These are phyloP conservation scores for Acer yangbiense DNA, from an alignment of 345 rosid species.

Conservation along the genomic window DNA sequence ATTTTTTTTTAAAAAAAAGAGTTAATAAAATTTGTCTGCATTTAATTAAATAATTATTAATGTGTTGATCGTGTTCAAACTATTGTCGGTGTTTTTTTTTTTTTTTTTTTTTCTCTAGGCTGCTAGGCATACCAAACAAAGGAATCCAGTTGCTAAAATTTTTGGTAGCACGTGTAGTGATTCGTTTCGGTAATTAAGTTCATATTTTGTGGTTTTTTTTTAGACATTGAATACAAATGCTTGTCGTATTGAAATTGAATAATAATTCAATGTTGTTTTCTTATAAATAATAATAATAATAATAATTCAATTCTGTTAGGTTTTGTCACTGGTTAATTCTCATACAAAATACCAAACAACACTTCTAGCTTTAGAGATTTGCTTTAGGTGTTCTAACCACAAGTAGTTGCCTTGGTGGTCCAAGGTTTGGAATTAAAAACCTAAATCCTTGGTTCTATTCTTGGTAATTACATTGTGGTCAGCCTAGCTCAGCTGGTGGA, in stretches of 20 bases:
- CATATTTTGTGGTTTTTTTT: background rate
- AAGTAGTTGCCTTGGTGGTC: too few species aligned
- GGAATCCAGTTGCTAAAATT: background rate
- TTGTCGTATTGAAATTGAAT: background rate
- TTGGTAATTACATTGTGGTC: too few species aligned
- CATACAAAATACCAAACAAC: background rate
- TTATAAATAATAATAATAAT: too few species aligned
- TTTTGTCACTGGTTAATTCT: background rate
- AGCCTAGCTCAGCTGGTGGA: too few species aligned
- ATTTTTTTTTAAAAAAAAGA: too few species aligned
- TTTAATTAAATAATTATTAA: too few species aligned
- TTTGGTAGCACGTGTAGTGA: background rate
- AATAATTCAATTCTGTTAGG: background rate
- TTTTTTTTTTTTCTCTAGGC: too few species aligned
- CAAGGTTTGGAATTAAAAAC: too few species aligned
- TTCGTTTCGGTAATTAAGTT: background rate
- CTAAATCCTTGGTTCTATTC: too few species aligned
- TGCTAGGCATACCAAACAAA: background rate
- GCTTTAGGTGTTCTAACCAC: too few species aligned
- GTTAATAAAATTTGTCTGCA: background rate
- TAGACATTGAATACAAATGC: background rate
- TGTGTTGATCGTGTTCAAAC: too few species aligned
- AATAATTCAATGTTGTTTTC: too few species aligned
- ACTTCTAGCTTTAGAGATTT: background rate
- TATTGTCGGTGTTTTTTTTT: background rate